phyloP scores from a whole-genome alignment of 345 rosid genomes.

The Kernera saxatilis region DNA sequence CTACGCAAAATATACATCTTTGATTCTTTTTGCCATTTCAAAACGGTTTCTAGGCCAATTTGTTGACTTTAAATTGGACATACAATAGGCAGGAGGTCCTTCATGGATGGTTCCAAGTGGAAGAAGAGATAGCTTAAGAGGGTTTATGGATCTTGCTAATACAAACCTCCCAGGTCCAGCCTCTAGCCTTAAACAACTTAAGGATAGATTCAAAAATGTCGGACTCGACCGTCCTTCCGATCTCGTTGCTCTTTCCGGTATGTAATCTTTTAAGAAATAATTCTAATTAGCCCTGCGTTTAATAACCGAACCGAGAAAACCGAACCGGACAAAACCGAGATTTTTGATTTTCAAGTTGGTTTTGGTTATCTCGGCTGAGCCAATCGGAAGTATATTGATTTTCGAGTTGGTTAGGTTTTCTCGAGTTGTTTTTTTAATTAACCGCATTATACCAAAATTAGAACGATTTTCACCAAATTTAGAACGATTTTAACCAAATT shows the following conservation, averaged over 20 bases:
- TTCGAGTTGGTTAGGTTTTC: too few species aligned
- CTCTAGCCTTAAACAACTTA: constrained; percentile 10
- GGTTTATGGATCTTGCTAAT: constrained; percentile 29
- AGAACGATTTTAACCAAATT: too few species aligned
- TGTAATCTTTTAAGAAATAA: background rate
- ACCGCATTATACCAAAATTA: too few species aligned
- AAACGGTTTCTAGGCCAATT: background rate
- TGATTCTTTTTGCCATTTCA: background rate
- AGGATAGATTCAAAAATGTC: constrained; percentile 3
- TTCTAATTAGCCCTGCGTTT: too few species aligned
- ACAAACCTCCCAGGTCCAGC: constrained; percentile 17
- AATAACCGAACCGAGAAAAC: too few species aligned
- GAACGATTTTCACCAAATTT: too few species aligned
- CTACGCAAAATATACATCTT: background rate
- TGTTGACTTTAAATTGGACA: background rate
- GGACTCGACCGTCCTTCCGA: constrained; percentile 24
- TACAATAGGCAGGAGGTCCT: constrained; percentile 23
- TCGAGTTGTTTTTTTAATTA: too few species aligned
- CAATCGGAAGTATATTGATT: too few species aligned
- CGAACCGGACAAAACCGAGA: too few species aligned
- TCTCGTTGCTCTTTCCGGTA: constrained; percentile 33
- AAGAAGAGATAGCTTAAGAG: constrained; percentile 26
- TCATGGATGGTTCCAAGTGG: constrained; percentile 22
- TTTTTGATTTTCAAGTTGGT: too few species aligned
- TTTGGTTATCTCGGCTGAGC: too few species aligned